A percentile compares a stretch with the other conserved stretches of the same genome.
Conservation (phyloP, 2,329 filamentous ascomycete genomes). For the Pyricularia grisea region DNA sequence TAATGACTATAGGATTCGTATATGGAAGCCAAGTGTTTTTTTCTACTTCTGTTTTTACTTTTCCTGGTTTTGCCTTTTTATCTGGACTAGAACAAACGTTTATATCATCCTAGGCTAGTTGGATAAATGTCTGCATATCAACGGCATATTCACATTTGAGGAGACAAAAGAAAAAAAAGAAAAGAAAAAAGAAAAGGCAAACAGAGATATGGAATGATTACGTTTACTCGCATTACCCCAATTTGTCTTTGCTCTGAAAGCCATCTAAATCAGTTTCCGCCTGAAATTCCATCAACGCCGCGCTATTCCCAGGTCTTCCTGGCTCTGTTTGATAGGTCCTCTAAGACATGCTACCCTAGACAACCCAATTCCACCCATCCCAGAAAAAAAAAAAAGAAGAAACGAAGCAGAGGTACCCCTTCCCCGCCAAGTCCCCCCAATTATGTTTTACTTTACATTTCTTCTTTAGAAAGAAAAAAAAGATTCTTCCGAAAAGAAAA, state of each 20-base stretch:
- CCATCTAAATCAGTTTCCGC: background rate
- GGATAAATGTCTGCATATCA: background rate
- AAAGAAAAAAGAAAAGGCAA: too few relatives aligned
- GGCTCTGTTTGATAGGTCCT: background rate
- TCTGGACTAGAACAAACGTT: background rate
- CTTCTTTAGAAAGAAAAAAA: background rate
- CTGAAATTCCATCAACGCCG: background rate
- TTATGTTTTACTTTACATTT: background rate
- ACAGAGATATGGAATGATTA: background rate
- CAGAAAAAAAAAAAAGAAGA: background rate
- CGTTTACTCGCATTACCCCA: background rate
- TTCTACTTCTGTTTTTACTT: background rate
- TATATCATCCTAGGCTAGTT: background rate
- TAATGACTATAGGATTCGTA: background rate
- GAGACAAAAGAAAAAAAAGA: background rate
- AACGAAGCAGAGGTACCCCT: background rate
- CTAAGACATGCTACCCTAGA: background rate
- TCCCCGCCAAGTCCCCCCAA: background rate
- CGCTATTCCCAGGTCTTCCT: background rate
- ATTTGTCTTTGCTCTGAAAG: background rate
- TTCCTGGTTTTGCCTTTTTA: background rate
- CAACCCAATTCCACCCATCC: background rate
- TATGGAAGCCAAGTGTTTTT: background rate
- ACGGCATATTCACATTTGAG: background rate
- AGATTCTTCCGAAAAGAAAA: background rate